Evolutionary conservation across 1,139 yeast genomes (phyloP).

Genomic region (Geotrichum candidum): DNA sequence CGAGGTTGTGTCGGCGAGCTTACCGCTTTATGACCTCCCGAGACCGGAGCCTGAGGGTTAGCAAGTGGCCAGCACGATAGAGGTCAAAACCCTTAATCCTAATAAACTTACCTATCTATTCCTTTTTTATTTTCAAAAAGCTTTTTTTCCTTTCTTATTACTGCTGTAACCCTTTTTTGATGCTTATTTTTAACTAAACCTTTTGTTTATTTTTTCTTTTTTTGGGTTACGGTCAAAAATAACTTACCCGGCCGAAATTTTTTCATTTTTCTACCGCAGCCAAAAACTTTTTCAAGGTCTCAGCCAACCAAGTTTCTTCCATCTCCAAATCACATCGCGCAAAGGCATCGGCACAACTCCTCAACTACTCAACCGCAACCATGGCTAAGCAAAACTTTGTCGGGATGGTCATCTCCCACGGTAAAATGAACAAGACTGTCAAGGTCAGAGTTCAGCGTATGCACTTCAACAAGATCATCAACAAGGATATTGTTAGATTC

Average conservation of each 20-base stretch:
- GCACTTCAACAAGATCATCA: slow-evolving; percentile 57
- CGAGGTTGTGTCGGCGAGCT: slow-evolving; percentile 1
- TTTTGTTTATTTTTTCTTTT: neutral
- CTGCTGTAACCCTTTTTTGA: neutral
- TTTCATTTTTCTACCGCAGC: slow-evolving; percentile 1
- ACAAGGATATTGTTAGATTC: slow-evolving; percentile 70
- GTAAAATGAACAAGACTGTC: slow-evolving; percentile 92
- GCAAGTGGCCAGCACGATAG: neutral
- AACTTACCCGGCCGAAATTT: neutral
- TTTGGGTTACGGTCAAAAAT: neutral
- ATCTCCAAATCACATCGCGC: neutral
- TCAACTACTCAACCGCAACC: slow-evolving; percentile 10
- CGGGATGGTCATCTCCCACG: slow-evolving; percentile 92
- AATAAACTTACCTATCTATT: neutral
- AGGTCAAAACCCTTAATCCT: neutral
- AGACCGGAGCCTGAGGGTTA: neutral
- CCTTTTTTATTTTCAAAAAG: neutral
- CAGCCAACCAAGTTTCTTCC: neutral
- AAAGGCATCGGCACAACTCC: neutral
- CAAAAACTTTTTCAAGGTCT: neutral
- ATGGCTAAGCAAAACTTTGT: slow-evolving; percentile 90
- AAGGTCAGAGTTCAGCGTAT: slow-evolving; percentile 74
- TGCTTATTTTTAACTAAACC: neutral
- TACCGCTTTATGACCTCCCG: slow-evolving; percentile 2
- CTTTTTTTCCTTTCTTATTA: neutral